Evolutionary conservation across 129 eudicot genomes (phyloP).

Genomic region (Chrysanthemum makinoi): DNA sequence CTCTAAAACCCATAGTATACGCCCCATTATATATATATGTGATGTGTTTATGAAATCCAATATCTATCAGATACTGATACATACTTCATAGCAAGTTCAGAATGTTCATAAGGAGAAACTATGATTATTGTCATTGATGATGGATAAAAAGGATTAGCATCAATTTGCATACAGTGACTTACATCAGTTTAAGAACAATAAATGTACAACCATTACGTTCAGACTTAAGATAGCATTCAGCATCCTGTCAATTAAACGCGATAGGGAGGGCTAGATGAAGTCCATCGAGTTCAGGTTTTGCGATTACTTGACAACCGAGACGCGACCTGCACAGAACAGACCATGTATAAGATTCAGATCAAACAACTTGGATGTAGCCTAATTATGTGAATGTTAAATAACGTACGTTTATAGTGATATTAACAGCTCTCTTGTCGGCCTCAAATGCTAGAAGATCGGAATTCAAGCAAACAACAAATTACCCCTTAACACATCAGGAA

Average conservation of each 20-base stretch:
- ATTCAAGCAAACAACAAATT: no score
- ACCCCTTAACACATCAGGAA: no score
- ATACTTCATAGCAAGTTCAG: slow-evolving; percentile 8
- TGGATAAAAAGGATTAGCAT: background rate
- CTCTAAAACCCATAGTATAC: no score
- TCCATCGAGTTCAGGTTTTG: slow-evolving; percentile 87
- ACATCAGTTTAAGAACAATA: background rate
- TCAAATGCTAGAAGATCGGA: no score
- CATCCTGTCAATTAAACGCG: slow-evolving; percentile 24
- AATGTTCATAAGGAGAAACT: background rate
- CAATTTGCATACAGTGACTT: background rate
- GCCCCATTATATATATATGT: no score
- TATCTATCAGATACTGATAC: slow-evolving; percentile 1
- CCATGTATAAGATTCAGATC: slow-evolving; percentile 3
- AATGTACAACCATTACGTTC: background rate
- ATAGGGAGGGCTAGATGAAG: slow-evolving; percentile 75
- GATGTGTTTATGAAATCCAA: no score
- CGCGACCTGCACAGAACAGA: slow-evolving; percentile 55
- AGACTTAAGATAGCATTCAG: background rate
- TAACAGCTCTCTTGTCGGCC: no score
- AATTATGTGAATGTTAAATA: background rate
- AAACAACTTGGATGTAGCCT: background rate
- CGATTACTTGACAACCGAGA: slow-evolving; percentile 79
- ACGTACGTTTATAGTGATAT: slow-evolving; percentile 44
- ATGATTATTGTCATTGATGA: background rate